These are phyloP conservation scores for Solanum rostratum DNA, from an alignment of 257 asterid genomes.

Conservation along the genomic window DNA sequence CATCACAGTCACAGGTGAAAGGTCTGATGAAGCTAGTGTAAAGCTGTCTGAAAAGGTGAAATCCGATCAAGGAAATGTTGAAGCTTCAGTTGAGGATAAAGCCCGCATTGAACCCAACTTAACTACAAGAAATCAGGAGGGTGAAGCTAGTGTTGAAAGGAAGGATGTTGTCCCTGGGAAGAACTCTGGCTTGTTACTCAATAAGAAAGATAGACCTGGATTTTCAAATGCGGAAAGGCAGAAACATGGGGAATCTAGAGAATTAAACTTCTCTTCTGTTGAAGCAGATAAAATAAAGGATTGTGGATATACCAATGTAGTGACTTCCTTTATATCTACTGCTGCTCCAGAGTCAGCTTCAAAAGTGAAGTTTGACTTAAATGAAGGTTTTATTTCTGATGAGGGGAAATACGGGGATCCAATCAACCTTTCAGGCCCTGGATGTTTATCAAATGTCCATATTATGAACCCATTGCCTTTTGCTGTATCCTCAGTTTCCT, in stretches of 20 bases:
- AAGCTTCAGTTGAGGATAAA: constrained; percentile 9
- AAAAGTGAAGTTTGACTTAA: constrained; percentile 62
- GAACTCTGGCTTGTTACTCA: constrained; percentile 4
- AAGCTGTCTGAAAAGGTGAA: constrained; percentile 10
- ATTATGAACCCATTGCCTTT: constrained; percentile 18
- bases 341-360: constrained; percentile 18
- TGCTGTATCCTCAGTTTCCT: constrained; percentile 23
- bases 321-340: constrained; percentile 14
- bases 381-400: constrained; percentile 60
- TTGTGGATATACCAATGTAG: constrained; percentile 11
- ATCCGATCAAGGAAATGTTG: constrained; percentile 5
- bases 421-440: constrained; percentile 10
- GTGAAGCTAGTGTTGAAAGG: constrained; percentile 18
- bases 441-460: constrained; percentile 22
- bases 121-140: constrained; percentile 12
- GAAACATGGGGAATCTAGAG: constrained; percentile 12
- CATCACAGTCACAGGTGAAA: constrained; percentile 17
- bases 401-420: constrained; percentile 65
- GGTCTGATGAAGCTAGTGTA: constrained; percentile 12
- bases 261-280: constrained; percentile 6
- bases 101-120: constrained; percentile 3
- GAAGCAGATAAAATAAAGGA: constrained; percentile 18
- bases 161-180: constrained; percentile 9
- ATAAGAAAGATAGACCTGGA: constrained; percentile 9
- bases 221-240: constrained; percentile 11